These are phyloP conservation scores for Stevia rebaudiana DNA, from an alignment of 140 eudicot species.

Conservation along the genomic window DNA sequence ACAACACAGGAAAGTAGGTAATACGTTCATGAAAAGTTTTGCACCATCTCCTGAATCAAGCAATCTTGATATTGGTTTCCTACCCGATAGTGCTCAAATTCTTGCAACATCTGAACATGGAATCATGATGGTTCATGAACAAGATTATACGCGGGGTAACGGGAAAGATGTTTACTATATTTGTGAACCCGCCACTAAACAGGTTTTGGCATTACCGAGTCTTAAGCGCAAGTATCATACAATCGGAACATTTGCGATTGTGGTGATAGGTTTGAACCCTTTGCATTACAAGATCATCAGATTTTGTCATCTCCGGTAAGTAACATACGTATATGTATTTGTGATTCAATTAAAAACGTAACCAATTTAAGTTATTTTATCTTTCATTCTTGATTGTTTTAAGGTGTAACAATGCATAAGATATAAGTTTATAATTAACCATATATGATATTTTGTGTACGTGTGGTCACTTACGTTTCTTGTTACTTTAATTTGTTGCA, in stretches of 20 bases:
- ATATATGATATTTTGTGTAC: no score
- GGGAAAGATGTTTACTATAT: neutral
- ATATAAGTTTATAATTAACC: no score
- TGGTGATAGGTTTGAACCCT: constrained; percentile 2
- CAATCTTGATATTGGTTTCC: constrained; percentile 1
- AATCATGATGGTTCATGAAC: neutral
- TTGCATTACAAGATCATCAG: constrained; percentile 11
- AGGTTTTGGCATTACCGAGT: constrained; percentile 10
- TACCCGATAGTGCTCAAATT: neutral
- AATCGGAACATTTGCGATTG: neutral
- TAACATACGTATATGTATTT: neutral
- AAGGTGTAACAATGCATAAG: no score
- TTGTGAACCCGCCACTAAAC: constrained; percentile 26
- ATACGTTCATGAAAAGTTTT: neutral
- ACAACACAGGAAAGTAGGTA: neutral
- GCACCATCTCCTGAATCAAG: constrained; percentile 11
- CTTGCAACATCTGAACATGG: constrained; percentile 21
- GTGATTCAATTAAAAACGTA: no score
- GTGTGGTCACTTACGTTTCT: neutral
- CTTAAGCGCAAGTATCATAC: neutral
- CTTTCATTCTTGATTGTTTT: no score
- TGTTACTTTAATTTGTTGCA: neutral
- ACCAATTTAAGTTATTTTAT: no score
- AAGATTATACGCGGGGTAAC: neutral
- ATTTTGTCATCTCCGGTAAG: neutral